Evolutionary conservation across 2,329 filamentous ascomycete genomes (phyloP).

Genomic region (Stemphylium vesicarium): DNA sequence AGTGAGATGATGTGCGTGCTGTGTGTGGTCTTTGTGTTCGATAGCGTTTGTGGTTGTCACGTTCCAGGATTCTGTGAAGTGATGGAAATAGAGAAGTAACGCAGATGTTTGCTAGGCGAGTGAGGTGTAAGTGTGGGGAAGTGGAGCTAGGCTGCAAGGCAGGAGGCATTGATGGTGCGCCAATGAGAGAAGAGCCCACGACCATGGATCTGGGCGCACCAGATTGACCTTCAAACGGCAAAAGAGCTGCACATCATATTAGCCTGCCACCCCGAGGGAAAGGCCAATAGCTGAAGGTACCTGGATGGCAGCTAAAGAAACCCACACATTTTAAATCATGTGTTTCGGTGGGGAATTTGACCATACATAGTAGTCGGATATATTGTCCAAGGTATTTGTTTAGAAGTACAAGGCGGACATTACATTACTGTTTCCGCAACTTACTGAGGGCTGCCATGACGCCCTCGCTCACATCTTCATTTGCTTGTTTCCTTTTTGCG

Average conservation of each 20-base stretch:
- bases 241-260: background rate
- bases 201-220: background rate
- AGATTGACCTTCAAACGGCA: background rate
- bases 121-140: background rate
- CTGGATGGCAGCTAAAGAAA: no score
- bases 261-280: background rate
- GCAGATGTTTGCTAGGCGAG: conserved; percentile 6
- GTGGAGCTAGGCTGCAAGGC: conserved; percentile 1
- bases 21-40: background rate
- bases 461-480: conserved; percentile 61
- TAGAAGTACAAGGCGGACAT: background rate
- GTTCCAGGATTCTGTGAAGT: background rate
- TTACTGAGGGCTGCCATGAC: conserved; percentile 65
- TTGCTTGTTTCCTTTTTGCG: conserved; percentile 46
- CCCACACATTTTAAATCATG: no score
- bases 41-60: background rate
- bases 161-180: background rate
- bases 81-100: background rate
- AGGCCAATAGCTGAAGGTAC: no score
- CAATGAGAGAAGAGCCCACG: conserved; percentile 8
- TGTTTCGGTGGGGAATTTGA: no score
- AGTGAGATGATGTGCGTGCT: background rate
- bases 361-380: no score
- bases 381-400: background rate
- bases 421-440: conserved; percentile 51